phyloP scores from a whole-genome alignment of 331 rosid genomes.

The Quercus phellos region DNA sequence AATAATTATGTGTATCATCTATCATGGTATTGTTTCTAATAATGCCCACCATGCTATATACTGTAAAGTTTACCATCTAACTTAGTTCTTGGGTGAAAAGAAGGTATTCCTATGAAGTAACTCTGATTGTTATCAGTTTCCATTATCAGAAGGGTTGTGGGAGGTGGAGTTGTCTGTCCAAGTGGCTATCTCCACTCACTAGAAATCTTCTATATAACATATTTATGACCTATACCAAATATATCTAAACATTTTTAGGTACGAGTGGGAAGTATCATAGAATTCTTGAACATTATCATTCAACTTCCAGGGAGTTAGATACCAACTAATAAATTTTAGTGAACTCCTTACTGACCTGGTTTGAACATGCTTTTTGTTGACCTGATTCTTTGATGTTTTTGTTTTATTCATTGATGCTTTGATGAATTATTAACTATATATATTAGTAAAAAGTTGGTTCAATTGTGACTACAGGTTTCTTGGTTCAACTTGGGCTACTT shows the following conservation, averaged over 20 bases:
- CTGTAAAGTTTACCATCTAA: background rate
- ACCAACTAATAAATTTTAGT: background rate
- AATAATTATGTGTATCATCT: background rate
- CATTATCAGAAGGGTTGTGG: background rate
- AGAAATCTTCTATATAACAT: background rate
- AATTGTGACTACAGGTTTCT: slow-evolving; percentile 56
- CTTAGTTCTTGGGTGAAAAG: background rate
- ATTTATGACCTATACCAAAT: background rate
- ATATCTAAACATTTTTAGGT: background rate
- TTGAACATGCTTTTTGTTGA: background rate
- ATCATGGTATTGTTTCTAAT: background rate
- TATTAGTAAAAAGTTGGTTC: background rate
- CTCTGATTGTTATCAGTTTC: background rate
- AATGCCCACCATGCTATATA: background rate
- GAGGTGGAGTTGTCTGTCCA: background rate
- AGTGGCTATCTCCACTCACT: background rate
- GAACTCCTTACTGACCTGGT: background rate
- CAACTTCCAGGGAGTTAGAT: background rate
- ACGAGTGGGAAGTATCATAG: background rate
- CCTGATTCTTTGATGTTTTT: background rate
- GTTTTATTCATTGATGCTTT: background rate
- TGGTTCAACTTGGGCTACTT: slow-evolving; percentile 81
- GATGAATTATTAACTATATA: slow-evolving; percentile 6
- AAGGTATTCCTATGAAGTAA: background rate
- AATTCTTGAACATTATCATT: background rate